phyloP scores from a whole-genome alignment of 495 filamentous ascomycete genomes.

The Xylaria bambusicola region DNA sequence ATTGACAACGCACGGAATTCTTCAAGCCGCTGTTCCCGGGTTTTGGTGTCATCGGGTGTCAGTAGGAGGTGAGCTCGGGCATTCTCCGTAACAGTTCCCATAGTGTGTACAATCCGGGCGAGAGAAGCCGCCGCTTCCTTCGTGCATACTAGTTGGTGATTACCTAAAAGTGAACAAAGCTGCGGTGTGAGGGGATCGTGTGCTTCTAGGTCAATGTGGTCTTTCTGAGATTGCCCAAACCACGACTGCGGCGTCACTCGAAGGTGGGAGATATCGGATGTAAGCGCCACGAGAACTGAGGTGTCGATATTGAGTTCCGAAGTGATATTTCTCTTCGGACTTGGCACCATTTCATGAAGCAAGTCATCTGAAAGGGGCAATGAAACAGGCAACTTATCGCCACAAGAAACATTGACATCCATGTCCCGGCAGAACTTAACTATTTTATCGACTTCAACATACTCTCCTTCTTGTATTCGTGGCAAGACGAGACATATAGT shows the following conservation, averaged over 20 bases:
- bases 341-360: constrained; percentile 47
- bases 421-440: constrained; percentile 26
- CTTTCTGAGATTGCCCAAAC: constrained; percentile 39
- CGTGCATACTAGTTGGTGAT: constrained; percentile 39
- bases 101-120: constrained; percentile 38
- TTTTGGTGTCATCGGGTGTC: constrained; percentile 18
- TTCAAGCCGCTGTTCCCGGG: constrained; percentile 24
- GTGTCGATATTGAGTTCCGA: constrained; percentile 43
- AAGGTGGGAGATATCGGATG: constrained; percentile 45
- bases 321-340: constrained; percentile 32
- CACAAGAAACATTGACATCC: constrained; percentile 27
- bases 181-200: constrained; percentile 35
- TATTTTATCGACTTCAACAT: constrained; percentile 26
- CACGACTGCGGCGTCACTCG: constrained; percentile 35
- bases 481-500: constrained; percentile 27
- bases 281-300: constrained; percentile 44
- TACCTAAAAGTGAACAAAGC: constrained; percentile 34
- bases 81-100: constrained; percentile 40
- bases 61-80: constrained; percentile 37
- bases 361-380: constrained; percentile 46
- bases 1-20: constrained; percentile 30
- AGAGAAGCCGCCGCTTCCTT: constrained; percentile 39
- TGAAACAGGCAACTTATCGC: constrained; percentile 20
- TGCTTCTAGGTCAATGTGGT: constrained; percentile 34
- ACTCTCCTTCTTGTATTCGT: constrained; percentile 28